phyloP scores from a whole-genome alignment of 441 rosid genomes.

The Jatropha multifida region DNA sequence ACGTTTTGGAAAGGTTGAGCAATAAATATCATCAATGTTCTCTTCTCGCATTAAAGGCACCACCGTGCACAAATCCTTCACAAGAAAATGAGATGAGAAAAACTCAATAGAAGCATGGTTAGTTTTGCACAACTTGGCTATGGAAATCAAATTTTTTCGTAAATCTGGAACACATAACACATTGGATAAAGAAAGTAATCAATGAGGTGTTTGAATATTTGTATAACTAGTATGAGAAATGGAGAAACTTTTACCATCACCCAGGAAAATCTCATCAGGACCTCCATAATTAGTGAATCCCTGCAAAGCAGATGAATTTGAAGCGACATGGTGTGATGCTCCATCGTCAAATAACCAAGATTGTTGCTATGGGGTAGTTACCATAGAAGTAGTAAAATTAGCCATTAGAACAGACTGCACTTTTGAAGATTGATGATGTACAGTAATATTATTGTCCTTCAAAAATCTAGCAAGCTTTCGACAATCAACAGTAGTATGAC shows the following conservation, averaged over 20 bases:
- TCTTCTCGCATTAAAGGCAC: not conserved
- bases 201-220: not conserved
- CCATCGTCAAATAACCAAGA: not conserved
- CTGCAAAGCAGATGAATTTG: not conserved
- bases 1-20: not conserved
- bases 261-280: not conserved
- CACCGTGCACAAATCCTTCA: not conserved
- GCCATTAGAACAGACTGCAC: not conserved
- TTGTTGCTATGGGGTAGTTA: not conserved
- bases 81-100: constrained; percentile 2
- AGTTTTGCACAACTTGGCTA: not conserved
- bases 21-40: too few relatives aligned
- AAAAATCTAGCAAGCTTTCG: not conserved
- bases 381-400: not conserved
- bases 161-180: not conserved
- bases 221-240: not conserved
- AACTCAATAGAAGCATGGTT: not conserved
- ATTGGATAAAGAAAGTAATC: not conserved
- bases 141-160: not conserved
- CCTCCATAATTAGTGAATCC: not conserved
- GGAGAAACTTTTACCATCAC: not conserved
- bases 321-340: not conserved
- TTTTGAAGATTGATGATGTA: not conserved
- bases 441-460: not conserved
- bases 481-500: not conserved